Conservation (phyloP, 2,329 filamentous ascomycete species). For the Botrytis fragariae region DNA sequence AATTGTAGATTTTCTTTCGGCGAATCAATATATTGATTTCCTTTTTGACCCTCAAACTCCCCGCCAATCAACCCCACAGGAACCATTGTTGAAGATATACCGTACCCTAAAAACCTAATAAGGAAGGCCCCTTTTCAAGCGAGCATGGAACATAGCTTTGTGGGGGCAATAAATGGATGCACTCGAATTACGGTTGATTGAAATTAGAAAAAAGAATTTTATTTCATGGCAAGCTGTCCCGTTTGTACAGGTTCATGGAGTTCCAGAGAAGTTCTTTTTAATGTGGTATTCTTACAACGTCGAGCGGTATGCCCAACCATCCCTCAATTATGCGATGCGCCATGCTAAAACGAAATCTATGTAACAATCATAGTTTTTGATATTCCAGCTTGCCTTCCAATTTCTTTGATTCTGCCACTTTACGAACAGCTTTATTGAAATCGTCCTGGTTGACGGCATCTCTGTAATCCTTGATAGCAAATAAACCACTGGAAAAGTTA, state of each 20-base stretch:
- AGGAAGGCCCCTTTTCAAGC: constrained; percentile 19
- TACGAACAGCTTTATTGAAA: constrained; percentile 98
- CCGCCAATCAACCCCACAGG: constrained; percentile 13
- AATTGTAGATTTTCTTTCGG: constrained; percentile 1
- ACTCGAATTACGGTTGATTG: not conserved
- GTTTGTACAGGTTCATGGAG: not conserved
- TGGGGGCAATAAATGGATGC: constrained; percentile 2
- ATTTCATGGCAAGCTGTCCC: not conserved
- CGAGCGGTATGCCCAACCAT: constrained; percentile 28
- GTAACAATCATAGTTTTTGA: constrained; percentile 71
- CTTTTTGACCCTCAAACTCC: not conserved
- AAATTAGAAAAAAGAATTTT: not conserved
- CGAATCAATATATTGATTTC: constrained; percentile 9
- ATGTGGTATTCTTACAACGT: constrained; percentile 37
- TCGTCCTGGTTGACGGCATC: constrained; percentile 97
- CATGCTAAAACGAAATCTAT: constrained; percentile 29
- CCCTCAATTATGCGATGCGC: constrained; percentile 30
- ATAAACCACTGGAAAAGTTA: constrained; percentile 66
- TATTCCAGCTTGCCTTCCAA: constrained; percentile 97
- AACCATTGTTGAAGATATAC: constrained; percentile 8
- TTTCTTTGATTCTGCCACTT: constrained; percentile 97
- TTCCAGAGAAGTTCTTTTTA: constrained; percentile 19
- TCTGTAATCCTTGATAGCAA: constrained; percentile 97
- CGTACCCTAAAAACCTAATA: not conserved
- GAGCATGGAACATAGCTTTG: not conserved